Conservation (phyloP, 768 basidiomycete genomes). For the Ramaria rubella region DNA sequence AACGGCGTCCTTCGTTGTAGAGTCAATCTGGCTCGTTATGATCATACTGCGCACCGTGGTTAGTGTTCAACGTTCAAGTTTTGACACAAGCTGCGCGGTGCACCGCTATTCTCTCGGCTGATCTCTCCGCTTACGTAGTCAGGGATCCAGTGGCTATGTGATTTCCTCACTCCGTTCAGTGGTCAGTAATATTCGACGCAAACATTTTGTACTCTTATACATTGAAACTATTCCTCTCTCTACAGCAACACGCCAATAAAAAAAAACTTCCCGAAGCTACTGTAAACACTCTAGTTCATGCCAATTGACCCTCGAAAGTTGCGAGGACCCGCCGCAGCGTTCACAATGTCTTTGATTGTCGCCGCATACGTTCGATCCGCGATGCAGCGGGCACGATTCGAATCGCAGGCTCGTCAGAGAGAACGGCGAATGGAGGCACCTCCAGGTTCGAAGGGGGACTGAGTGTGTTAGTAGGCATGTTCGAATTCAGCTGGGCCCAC, state of each 20-base stretch:
- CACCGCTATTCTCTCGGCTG: no score
- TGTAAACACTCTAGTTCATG: conserved; percentile 6
- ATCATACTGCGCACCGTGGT: neutral
- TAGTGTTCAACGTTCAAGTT: neutral
- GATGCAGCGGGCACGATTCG: conserved; percentile 16
- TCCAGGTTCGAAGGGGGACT: neutral
- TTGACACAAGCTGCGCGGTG: no score
- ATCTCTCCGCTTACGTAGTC: no score
- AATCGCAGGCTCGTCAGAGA: conserved; percentile 10
- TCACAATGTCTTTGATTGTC: conserved; percentile 19
- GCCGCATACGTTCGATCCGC: conserved; percentile 14
- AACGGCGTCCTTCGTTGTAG: neutral
- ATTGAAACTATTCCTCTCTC: no score
- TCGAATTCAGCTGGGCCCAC: no score
- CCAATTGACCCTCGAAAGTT: conserved; percentile 16
- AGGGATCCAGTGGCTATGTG: neutral
- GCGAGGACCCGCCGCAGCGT: conserved; percentile 18
- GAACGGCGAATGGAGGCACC: conserved; percentile 4
- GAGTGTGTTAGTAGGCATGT: no score
- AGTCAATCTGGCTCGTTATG: neutral
- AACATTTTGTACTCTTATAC: neutral
- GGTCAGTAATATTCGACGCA: neutral
- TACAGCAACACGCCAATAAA: no score
- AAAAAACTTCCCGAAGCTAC: no score
- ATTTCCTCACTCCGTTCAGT: neutral